Evolutionary conservation across 768 basidiomycete species (phyloP).

Genomic region (Russula sp.): DNA sequence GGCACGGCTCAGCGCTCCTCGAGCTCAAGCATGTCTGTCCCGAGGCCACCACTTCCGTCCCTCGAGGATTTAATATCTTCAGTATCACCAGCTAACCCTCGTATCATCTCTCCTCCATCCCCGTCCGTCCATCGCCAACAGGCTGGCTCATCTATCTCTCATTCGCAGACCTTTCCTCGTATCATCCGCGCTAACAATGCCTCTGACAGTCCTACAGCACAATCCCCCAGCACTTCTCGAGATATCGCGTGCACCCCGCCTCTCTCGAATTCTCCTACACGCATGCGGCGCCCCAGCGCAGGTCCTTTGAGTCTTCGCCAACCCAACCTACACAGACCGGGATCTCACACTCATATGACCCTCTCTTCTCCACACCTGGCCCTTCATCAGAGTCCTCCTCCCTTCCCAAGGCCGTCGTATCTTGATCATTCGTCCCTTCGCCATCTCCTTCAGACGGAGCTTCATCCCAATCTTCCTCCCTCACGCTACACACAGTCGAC

Average conservation of each 20-base stretch:
- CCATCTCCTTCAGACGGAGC: slow-evolving; percentile 59
- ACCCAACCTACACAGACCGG: slow-evolving; percentile 23
- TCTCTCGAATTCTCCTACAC: slow-evolving; percentile 45
- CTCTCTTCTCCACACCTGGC: slow-evolving; percentile 35
- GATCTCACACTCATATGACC: slow-evolving; percentile 35
- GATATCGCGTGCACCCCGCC: slow-evolving; percentile 48
- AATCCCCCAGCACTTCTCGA: slow-evolving; percentile 31
- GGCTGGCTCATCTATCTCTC: slow-evolving; percentile 42
- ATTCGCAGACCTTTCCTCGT: slow-evolving; percentile 58
- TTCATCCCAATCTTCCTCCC: slow-evolving; percentile 42
- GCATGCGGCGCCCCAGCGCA: slow-evolving; percentile 48
- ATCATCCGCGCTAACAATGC: slow-evolving; percentile 58
- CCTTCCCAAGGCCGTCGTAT: slow-evolving; percentile 68
- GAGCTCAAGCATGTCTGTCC: slow-evolving; percentile 67
- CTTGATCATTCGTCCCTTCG: slow-evolving; percentile 74
- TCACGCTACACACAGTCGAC: slow-evolving; percentile 26
- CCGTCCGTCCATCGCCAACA: slow-evolving; percentile 45
- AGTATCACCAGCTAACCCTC: slow-evolving; percentile 56
- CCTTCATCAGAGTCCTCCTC: slow-evolving; percentile 36
- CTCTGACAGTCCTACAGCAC: slow-evolving; percentile 34
- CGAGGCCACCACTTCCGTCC: slow-evolving; percentile 50
- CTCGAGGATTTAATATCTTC: slow-evolving; percentile 57
- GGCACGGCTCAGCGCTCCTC: slow-evolving; percentile 54
- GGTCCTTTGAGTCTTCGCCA: slow-evolving; percentile 29
- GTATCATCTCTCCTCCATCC: slow-evolving; percentile 39